Conservation (phyloP, 2,329 filamentous ascomycete genomes). For the Metarhizium humberi region DNA sequence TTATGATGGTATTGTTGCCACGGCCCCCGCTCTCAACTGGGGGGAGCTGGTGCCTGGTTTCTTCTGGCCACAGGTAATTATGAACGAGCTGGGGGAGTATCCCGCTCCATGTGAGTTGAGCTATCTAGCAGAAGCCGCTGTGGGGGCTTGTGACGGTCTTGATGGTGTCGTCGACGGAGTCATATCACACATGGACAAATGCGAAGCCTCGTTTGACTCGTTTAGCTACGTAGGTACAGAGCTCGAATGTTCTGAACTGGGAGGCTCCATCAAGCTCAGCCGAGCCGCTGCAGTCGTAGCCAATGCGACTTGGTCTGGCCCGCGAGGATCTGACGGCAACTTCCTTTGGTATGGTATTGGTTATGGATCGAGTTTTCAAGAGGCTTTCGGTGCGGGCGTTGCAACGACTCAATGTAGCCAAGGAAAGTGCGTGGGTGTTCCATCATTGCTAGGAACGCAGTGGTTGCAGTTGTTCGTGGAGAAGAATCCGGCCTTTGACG, state of each 20-base stretch:
- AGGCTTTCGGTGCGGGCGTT: too few relatives aligned
- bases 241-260: not conserved
- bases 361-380: too few relatives aligned
- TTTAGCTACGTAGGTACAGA: not conserved
- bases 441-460: not conserved
- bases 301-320: too few relatives aligned
- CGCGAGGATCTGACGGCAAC: too few relatives aligned
- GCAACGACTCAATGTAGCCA: too few relatives aligned
- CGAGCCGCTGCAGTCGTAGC: too few relatives aligned
- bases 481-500: not conserved
- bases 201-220: slow-evolving; percentile 21
- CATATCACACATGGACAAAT: slow-evolving; percentile 31
- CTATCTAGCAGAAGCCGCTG: slow-evolving; percentile 28
- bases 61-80: not conserved
- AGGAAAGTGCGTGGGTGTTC: too few relatives aligned
- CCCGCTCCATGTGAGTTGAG: slow-evolving; percentile 7
- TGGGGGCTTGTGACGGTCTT: slow-evolving; percentile 35
- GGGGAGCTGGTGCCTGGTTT: not conserved
- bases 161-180: slow-evolving; percentile 39
- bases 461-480: not conserved
- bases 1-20: slow-evolving; percentile 43
- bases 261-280: too few relatives aligned
- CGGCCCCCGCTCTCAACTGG: slow-evolving; percentile 29
- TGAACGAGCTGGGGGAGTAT: not conserved
- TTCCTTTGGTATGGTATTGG: too few relatives aligned